These are phyloP conservation scores for Cadophora sp. DNA, from an alignment of 2,329 filamentous ascomycete genomes.

Conservation along the genomic window DNA sequence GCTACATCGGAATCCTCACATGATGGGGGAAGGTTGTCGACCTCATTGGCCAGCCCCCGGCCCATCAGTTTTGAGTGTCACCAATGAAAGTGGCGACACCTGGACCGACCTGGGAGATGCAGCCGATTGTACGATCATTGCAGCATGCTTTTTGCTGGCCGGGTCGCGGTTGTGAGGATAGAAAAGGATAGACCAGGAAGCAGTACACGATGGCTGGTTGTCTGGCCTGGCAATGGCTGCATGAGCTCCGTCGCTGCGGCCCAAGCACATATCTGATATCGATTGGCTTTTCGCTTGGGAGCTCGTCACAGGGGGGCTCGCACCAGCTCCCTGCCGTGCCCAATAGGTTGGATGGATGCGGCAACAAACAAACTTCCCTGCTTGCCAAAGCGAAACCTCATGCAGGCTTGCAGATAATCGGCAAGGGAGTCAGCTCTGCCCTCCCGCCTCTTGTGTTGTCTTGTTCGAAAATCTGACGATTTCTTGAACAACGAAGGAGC, in stretches of 20 bases:
- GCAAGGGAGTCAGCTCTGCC: background rate
- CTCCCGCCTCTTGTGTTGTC: slow-evolving; percentile 13
- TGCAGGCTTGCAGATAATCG: background rate
- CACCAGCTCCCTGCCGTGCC: slow-evolving; percentile 13
- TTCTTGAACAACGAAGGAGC: slow-evolving; percentile 1
- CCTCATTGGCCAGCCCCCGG: background rate
- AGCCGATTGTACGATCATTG: slow-evolving; percentile 2
- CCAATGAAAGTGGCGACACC: background rate
- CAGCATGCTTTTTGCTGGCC: slow-evolving; percentile 18
- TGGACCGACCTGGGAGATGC: background rate
- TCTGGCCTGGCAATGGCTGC: slow-evolving; percentile 27
- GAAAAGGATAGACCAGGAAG: slow-evolving; percentile 15
- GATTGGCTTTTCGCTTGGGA: slow-evolving; percentile 20
- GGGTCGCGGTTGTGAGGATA: background rate
- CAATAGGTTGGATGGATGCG: slow-evolving; percentile 13
- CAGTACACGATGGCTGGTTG: slow-evolving; percentile 29
- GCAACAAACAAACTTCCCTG: slow-evolving; percentile 4
- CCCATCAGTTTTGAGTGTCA: background rate
- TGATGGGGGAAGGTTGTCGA: slow-evolving; percentile 3
- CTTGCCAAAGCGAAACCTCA: background rate
- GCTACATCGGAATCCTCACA: slow-evolving; percentile 20
- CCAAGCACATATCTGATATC: slow-evolving; percentile 11
- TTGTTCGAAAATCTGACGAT: background rate
- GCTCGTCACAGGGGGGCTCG: background rate
- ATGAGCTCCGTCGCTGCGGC: slow-evolving; percentile 15